Evolutionary conservation across 768 basidiomycete species (phyloP), one percentile per base, ranked within the genome.

Genomic region (Podaxis sp.): DNA sequence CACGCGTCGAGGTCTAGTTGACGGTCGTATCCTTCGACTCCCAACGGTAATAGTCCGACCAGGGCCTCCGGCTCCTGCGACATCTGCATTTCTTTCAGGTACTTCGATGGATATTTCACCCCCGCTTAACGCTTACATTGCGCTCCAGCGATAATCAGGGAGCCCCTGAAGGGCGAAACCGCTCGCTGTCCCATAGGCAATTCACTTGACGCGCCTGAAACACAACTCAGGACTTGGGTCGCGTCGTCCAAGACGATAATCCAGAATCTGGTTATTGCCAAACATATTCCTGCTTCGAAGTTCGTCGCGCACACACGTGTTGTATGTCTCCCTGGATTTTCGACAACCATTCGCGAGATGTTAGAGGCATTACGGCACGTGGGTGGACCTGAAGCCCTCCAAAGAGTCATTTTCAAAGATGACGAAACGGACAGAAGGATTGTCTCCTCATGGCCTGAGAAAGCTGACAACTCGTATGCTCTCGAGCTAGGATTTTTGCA

Each of bases 261-360:
- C 61, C 68, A 74, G 54, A 88, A 88, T 69, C 75, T 88, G 59
- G 71, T 84, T 38, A 72, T 75, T 60, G 82, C 83, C 4, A 77
- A 78, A 66, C 74, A 78, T 56, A 66, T 88, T 59, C 77, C 79
- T 15, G 76, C 81, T 2, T 70, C 70, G 8, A 71, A 68, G 8
- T 82, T 85, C 64, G 52, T 70, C 4, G 27, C 70, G 2, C 80
- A 83, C 70, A 81, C 79, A 0, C 78, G 86, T 57, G 82, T 82
- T 6, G 79, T 86, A 38, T 86, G 82, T 65, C 70, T 86, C 2
- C 87, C 87, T 1, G 87, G 87, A 0, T 83, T 87, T 70, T 84
- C 82, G 3, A 75, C 82, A 9, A 85, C 80, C 2, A 79, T 86
- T 1, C 77, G 80, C 38, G 80, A 85, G 50, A 84, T 84, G 71